These are phyloP conservation scores for Candida koratica DNA, from an alignment of 805 yeast species.

Conservation along the genomic window DNA sequence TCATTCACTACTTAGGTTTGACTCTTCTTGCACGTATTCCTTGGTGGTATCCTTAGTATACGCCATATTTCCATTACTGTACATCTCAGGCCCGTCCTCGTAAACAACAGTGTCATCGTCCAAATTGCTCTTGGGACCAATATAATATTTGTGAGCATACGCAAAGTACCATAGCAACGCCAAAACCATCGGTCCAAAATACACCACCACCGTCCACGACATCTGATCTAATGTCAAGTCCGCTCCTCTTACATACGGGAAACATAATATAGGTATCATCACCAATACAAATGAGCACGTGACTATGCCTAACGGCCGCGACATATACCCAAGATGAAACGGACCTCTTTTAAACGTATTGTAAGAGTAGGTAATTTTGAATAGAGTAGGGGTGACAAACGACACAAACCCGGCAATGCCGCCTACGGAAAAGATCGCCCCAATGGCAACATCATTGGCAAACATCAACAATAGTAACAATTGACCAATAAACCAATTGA, in stretches of 20 bases:
- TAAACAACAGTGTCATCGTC: slow-evolving; percentile 32
- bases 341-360: slow-evolving; percentile 59
- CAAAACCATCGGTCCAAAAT: slow-evolving; percentile 54
- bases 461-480: slow-evolving; percentile 54
- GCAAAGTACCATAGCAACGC: slow-evolving; percentile 48
- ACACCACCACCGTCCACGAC: slow-evolving; percentile 66
- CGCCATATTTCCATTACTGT: too few relatives aligned
- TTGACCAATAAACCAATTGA: slow-evolving; percentile 53
- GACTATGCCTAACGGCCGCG: slow-evolving; percentile 46
- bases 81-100: too few relatives aligned
- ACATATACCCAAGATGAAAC: slow-evolving; percentile 56
- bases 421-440: slow-evolving; percentile 69
- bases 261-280: slow-evolving; percentile 59
- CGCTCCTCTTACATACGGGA: slow-evolving; percentile 42
- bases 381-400: slow-evolving; percentile 58
- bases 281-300: slow-evolving; percentile 47
- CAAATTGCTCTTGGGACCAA: slow-evolving; percentile 56
- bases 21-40: slow-evolving; percentile 1
- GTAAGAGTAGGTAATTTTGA: slow-evolving; percentile 54
- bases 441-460: slow-evolving; percentile 63
- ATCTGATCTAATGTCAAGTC: slow-evolving; percentile 39
- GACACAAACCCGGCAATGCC: slow-evolving; percentile 68
- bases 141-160: slow-evolving; percentile 57
- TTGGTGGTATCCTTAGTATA: slow-evolving; percentile 3
- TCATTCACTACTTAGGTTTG: not conserved